Percentiles rank a stretch among this genome's conserved stretches.
Conservation (phyloP, 2,329 filamentous ascomycete species). For the Penicillium freii region DNA sequence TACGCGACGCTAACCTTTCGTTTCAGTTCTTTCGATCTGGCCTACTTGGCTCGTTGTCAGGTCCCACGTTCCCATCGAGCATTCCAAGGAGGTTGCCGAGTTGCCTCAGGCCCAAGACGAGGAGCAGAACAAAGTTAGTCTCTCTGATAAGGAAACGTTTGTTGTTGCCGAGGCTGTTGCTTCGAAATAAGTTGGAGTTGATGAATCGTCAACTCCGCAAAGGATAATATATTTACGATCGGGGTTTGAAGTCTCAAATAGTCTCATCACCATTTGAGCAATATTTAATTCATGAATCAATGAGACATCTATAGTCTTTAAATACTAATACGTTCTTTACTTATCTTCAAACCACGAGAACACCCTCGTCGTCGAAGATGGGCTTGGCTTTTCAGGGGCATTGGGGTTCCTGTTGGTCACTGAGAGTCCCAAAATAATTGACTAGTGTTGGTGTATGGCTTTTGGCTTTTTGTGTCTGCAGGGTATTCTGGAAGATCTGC, state of each 20-base stretch:
- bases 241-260: neutral
- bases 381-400: no score
- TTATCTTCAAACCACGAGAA: neutral
- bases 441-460: neutral
- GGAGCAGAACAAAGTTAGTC: constrained; percentile 6
- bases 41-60: constrained; percentile 31
- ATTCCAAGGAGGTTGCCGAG: constrained; percentile 8
- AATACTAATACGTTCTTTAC: neutral
- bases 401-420: neutral
- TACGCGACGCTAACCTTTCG: neutral
- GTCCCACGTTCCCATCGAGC: constrained; percentile 21
- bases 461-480: no score
- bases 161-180: neutral
- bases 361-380: neutral
- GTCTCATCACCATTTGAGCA: neutral
- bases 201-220: no score
- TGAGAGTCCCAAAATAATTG: no score
- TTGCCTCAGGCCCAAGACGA: constrained; percentile 12
- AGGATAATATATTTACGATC: neutral
- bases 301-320: neutral
- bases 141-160: neutral
- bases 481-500: neutral
- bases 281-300: constrained; percentile 1
- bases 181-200: neutral
- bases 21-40: constrained; percentile 24